Evolutionary conservation across 768 basidiomycete genomes (phyloP), one percentile per base, ranked within the genome.

Genomic region (Chlorophyllum brunneum): DNA sequence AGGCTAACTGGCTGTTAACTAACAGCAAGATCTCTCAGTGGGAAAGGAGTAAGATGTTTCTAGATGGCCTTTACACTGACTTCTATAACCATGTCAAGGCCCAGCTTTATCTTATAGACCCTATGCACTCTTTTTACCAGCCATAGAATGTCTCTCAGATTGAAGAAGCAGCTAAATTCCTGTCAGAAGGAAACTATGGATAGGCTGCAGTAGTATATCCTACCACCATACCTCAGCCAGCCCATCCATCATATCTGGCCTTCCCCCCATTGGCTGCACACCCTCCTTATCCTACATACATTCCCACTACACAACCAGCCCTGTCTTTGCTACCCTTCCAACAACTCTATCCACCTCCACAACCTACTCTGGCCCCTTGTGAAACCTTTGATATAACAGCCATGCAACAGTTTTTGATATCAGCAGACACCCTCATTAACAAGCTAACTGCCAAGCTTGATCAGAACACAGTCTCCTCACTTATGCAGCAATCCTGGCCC

Each of bases 51-150:
- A 50, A 37, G 10, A 4, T 43, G 3, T 56, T 58, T 36, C 5
- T 61, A 6, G 27, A 24, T 16, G 60, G 60, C 1, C 37, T 59
- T 18, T 54, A 54, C 16, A 4, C 26, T 22, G 33, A 29, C 1
- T 54, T 61, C 26, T 9, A 48, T 6, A 7, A 31, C 16, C 20
- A 51, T 1, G 42, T 59, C 4, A 38, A 30, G 2, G 5, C 26
- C 5, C 13, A 29, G 13, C 18, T 44, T 3, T 13, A 18, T 31
- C 26, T 44, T 10, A 37, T 56, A 37, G 38, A 54, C 23, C 58
- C 50, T 0, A 30, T 43, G 3, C 56, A 59, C 23, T 50, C 57
- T 20, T 29, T 44, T 1, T 53, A 58, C 18, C 57, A 56, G 22
- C 51, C 55, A 24, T 58, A 27, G 36, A n/a, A 2, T 2, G 10